A percentile compares a stretch with the other conserved stretches of the same genome.
Evolutionary conservation across 2,329 filamentous ascomycete genomes (phyloP).

Genomic region (Cladosporium sp.): DNA sequence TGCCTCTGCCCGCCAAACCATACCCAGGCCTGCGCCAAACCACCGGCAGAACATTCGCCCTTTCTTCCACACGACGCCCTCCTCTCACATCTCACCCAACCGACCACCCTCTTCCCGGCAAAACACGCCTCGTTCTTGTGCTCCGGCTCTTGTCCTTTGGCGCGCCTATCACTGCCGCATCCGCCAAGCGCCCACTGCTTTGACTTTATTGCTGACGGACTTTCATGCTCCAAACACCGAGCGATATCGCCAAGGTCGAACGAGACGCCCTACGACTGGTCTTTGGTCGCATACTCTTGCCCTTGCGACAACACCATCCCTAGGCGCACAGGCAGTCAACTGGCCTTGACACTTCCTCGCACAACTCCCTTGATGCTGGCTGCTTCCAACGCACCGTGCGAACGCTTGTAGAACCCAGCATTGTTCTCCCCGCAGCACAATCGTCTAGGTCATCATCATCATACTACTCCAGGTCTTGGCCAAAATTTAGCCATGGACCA

Average conservation of each 20-base stretch:
- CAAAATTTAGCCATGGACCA: conserved; percentile 22
- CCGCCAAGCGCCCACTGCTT: conserved; percentile 9
- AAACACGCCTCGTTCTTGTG: neutral
- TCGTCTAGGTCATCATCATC: conserved; percentile 6
- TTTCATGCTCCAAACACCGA: conserved; percentile 10
- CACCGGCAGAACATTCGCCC: neutral
- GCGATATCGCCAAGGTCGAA: conserved; percentile 7
- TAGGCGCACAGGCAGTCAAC: neutral
- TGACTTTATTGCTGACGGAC: conserved; percentile 12
- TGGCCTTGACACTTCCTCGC: neutral
- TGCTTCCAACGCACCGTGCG: neutral
- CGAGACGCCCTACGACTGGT: neutral
- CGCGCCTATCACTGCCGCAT: conserved; percentile 8
- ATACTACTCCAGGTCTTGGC: conserved; percentile 6
- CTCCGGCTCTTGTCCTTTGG: conserved; percentile 3
- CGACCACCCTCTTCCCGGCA: neutral
- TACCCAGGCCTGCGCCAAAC: no score
- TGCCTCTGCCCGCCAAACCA: no score
- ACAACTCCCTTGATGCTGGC: neutral
- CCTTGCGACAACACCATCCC: conserved; percentile 1
- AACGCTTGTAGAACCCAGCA: neutral
- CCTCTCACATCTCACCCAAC: neutral
- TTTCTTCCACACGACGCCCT: conserved; percentile 5
- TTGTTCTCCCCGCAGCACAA: conserved; percentile 8
- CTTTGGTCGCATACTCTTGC: neutral